Evolutionary conservation across 345 rosid genomes (phyloP), one percentile per base, ranked within the genome.

Genomic region (Citrus trifoliata): DNA sequence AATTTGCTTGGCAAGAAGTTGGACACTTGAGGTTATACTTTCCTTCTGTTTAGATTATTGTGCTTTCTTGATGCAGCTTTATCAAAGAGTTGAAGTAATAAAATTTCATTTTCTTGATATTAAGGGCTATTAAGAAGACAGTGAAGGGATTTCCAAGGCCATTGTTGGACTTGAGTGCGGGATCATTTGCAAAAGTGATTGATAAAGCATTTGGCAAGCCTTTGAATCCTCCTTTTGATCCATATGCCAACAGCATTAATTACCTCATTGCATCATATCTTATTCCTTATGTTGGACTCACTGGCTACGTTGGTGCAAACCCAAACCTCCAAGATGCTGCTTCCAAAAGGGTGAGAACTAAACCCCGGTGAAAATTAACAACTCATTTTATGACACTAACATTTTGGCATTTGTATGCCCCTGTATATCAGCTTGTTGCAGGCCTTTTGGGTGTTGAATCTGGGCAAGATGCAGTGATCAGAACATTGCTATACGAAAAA

Each of bases 1-100:
- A 96, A 67, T 96, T 96, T 81, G 97, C 89, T 51, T 85, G 86
- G 87, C 97, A 94, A 89, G 97, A 96, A 86, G 91, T 96, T 53
- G 99, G 97, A n/a, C 98, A 96, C 81, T 66, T 91, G 83, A 91
- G 92, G 97, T 91, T 42, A 3, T 25, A 9, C 16, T 37, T 63
- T 37, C 4, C 21, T 68, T 30, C 38, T 48, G 7, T 42, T 46
- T 46, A 46, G 51, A 12, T 70, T 28, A 18, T 27, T 3, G 10
- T 35, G 22, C 38, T 28, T 67, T 35, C 51, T 12, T 46, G 51
- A 46, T 46, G 4, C 51, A 3, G 10, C 14, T 46, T 46, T 3
- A 46, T 46, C 51, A 12, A 13, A 46, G 51, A 42, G 51, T 42
- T 3, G 51, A 42, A 12, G 13, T 13, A 46, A 42, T 3, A 4